Base-by-base conservation (phyloP, 1,284 basidiomycete genomes). In the Stygiomarasmius scandens region DNA sequence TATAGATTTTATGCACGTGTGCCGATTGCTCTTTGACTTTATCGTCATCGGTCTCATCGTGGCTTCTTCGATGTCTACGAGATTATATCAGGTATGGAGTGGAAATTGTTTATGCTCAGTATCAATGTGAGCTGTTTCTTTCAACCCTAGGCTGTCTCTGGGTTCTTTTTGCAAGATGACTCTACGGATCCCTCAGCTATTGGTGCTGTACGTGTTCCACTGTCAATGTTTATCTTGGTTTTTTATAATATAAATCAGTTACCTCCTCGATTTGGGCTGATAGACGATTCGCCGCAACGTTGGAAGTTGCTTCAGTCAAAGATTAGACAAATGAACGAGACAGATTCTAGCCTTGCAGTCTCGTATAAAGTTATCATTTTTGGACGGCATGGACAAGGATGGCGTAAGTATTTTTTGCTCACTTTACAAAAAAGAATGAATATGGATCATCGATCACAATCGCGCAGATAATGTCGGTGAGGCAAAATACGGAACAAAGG, bases 331-430 rank as follows among this genome's bases (percentile, higher is more conserved):
- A 66, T 91, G 48, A 87, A 89, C 58, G 63, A 70, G 0, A 75
- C 79, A 1, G 68, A 74, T 4, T 59, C 63, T 0, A 69, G 71
- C 2, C 76, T 74, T 10, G 70, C 71, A 3, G 52, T 50, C 23
- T 57, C 50, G 8, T 83, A 84, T 70, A 92, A 90, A 65, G 77
- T 90, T 10, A 76, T 92, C 56, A 84, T 85, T 58, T 68, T 91
- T 12, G 82, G 82, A 2, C 74, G 91, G 60, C 90, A 93, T 62
- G 91, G 91, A 0, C 75, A 92, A 72, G 91, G 90, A 34, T 83
- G 74, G 62, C 86, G 85, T 86, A 65, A 63, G 87, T 76, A 12
- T 19, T 61, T 55, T 25, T 38, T 52, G 12, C 32, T 50, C 47
- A 24, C 25, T 19, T 49, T 52, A 38, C n/a, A 53, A 32, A n/a